Conservation (phyloP, 345 rosid species). For the Hibiscus trionum region DNA sequence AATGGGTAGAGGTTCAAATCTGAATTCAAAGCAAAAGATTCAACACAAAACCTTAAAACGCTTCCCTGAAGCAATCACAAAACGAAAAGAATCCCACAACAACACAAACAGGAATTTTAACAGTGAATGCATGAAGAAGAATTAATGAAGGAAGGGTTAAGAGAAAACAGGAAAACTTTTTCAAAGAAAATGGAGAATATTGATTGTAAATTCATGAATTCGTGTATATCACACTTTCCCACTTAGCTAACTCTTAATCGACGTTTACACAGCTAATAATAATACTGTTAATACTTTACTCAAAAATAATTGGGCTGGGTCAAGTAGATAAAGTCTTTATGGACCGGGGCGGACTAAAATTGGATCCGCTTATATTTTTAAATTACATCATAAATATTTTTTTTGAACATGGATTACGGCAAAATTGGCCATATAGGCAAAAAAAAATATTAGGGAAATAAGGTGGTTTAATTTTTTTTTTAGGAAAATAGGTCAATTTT, state of each 20-base stretch:
- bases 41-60: not conserved
- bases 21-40: not conserved
- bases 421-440: too few species aligned
- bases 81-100: not conserved
- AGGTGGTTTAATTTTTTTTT: too few species aligned
- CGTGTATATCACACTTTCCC: not conserved
- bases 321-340: not conserved
- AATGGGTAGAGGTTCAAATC: constrained; percentile 4
- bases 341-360: not conserved
- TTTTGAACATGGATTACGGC: too few species aligned
- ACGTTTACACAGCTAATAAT: not conserved
- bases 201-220: not conserved
- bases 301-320: not conserved
- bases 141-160: not conserved
- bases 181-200: not conserved
- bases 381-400: too few species aligned
- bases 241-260: not conserved
- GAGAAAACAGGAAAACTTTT: not conserved
- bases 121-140: not conserved
- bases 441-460: too few species aligned
- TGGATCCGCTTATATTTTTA: not conserved
- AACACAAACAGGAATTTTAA: not conserved
- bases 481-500: too few species aligned
- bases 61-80: not conserved
- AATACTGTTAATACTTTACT: not conserved